Evolutionary conservation across 257 asterid species (phyloP).

Genomic region (Pogostemon cablin): DNA sequence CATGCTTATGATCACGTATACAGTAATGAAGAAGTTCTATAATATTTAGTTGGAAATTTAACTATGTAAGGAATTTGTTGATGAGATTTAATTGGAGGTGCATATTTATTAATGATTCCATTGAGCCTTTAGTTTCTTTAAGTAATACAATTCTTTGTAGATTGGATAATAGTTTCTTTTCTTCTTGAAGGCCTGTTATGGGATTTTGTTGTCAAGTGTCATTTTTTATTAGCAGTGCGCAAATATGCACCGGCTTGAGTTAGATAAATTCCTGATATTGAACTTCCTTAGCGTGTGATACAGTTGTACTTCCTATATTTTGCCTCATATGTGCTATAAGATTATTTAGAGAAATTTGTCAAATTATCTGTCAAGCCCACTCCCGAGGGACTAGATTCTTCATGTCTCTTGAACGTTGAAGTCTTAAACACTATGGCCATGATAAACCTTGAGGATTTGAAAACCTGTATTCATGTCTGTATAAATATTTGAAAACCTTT

Average conservation of each 20-base stretch:
- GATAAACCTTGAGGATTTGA: slow-evolving; percentile 5
- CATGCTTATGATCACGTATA: slow-evolving; percentile 1
- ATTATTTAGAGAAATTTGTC: not conserved
- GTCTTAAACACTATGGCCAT: not conserved
- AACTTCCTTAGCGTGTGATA: not conserved
- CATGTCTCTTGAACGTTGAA: not conserved
- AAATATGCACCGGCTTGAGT: not conserved
- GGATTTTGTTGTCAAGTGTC: not conserved
- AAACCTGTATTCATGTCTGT: not conserved
- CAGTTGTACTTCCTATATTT: not conserved
- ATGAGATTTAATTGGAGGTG: not conserved
- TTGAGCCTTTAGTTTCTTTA: not conserved
- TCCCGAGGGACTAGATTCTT: not conserved
- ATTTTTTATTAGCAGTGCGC: not conserved
- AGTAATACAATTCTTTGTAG: not conserved
- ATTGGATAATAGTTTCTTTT: not conserved
- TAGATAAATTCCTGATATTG: not conserved
- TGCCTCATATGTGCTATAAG: not conserved
- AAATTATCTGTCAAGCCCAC: not conserved
- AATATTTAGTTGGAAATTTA: not conserved
- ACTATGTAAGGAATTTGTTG: not conserved
- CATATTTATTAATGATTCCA: not conserved
- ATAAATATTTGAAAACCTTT: not conserved
- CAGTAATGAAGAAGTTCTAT: not conserved
- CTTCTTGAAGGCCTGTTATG: not conserved